Base-by-base conservation (phyloP, 2,329 filamentous ascomycete genomes). In the Lecanicillium sp. region DNA sequence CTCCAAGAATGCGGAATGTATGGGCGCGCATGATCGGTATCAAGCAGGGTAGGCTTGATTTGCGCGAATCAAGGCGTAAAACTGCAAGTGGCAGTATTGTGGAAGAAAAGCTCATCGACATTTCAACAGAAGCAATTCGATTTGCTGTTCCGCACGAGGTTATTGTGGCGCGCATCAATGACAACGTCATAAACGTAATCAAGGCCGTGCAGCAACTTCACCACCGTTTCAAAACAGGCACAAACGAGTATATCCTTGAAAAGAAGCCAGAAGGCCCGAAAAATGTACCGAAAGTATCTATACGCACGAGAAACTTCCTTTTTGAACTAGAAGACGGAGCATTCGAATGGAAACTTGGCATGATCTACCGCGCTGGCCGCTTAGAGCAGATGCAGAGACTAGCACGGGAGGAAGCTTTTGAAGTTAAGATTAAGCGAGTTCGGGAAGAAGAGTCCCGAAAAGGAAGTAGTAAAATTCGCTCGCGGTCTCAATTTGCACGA, bases 331-430 rank as follows among this genome's bases (percentile, higher is more conserved):
- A 98, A 61, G 92, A 98, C 56, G 90, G 92, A 35, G 83, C 86
- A 0, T 98, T 98, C 52, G 92, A 98, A 58, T 98, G 89, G 85
- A 96, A 95, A 56, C 68, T 98, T 9, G 87, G 89, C 13, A 80
- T 88, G 54, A 98, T 98, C 37, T 98, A 96, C 58, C 80, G 90
- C 22, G 78, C 86, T 33, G 92, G 94, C 1, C 71, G 90, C 15
- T 68, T 89, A 40, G 92, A 98, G 58, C 90, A 96, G 59, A 81
- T 83, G 55, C 92, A 96, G 58, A 77, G 92, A 15, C 67, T 94
- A 39, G 89, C 90, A 4, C 79, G 92, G 31, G 87, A 95, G 57
- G 87, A 94, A 47, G 90, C 90, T 0, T 96, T 94, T 60, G 70
- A 79, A 12, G 68, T 94, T 43, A 98, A 98, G 58, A 74, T 83